A percentile compares a stretch with the other conserved stretches of the same genome.
phyloP scores from a whole-genome alignment of 2,329 filamentous ascomycete species.

The Epichloe glyceriae region DNA sequence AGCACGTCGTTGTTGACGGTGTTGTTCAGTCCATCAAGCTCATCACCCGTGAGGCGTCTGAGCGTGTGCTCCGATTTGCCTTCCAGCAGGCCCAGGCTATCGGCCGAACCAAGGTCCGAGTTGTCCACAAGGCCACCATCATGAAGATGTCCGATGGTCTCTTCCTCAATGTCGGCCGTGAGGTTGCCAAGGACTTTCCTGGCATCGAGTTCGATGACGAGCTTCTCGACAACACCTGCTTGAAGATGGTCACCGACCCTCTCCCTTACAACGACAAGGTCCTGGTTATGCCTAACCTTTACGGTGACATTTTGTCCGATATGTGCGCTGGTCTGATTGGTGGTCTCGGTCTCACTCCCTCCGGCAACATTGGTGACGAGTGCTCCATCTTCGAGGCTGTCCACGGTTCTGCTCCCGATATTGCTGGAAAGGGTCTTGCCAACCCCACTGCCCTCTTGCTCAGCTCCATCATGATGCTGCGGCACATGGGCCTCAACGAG shows the following conservation, averaged over 20 bases:
- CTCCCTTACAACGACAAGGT: conserved; percentile 98
- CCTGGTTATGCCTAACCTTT: conserved; percentile 94
- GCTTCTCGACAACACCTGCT: conserved; percentile 96
- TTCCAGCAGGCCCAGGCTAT: conserved; percentile 96
- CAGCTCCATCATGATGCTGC: conserved; percentile 98
- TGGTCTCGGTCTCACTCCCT: conserved; percentile 91
- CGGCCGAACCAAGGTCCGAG: conserved; percentile 91
- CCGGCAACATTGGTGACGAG: conserved; percentile 96
- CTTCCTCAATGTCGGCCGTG: conserved; percentile 76
- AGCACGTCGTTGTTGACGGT: conserved; percentile 94
- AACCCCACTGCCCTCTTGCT: conserved; percentile 96
- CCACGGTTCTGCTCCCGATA: conserved; percentile 93
- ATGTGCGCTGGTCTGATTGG: conserved; percentile 99
- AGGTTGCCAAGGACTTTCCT: conserved; percentile 91
- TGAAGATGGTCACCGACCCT: conserved; percentile 97
- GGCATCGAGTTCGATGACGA: conserved; percentile 93
- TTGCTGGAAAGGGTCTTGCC: conserved; percentile 87
- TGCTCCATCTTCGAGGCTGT: conserved; percentile 99
- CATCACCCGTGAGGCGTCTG: conserved; percentile 86
- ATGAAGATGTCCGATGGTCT: conserved; percentile 99
- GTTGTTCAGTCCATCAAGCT: conserved; percentile 99
- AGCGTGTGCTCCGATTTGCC: conserved; percentile 91
- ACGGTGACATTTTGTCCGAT: conserved; percentile 98
- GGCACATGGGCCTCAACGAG: conserved; percentile 85
- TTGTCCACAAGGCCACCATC: conserved; percentile 99